Conservation (phyloP, 2,329 filamentous ascomycete genomes). For the Penicillium sp. region DNA sequence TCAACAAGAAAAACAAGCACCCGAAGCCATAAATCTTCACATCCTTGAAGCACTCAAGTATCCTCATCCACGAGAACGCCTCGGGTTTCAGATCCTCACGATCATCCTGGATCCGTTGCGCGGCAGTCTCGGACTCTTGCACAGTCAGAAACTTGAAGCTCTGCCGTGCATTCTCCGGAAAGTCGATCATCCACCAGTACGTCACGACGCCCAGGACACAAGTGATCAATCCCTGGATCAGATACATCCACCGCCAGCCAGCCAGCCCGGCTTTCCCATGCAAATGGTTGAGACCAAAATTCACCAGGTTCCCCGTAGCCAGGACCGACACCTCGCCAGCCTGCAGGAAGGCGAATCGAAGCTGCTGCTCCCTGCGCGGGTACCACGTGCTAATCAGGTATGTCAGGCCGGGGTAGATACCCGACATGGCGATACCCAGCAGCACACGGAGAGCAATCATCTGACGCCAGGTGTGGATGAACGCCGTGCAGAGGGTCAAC, state of each 20-base stretch:
- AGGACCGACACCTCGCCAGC: conserved; percentile 66
- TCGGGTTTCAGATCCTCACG: conserved; percentile 61
- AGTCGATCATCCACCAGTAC: conserved; percentile 72
- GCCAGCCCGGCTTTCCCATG: conserved; percentile 57
- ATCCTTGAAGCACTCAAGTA: conserved; percentile 60
- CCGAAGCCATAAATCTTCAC: conserved; percentile 66
- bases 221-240: conserved; percentile 65
- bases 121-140: conserved; percentile 58
- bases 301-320: conserved; percentile 67
- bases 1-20: conserved; percentile 63
- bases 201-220: conserved; percentile 60
- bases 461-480: conserved; percentile 66
- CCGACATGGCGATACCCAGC: conserved; percentile 63
- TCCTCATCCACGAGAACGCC: conserved; percentile 56
- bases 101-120: conserved; percentile 61
- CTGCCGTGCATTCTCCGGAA: conserved; percentile 61
- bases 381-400: conserved; percentile 60
- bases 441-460: conserved; percentile 69
- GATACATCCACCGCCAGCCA: conserved; percentile 70
- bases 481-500: conserved; percentile 69
- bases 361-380: conserved; percentile 64
- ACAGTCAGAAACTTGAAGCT: conserved; percentile 61
- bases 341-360: conserved; percentile 66
- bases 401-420: conserved; percentile 48
- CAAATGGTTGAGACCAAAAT: conserved; percentile 67